Evolutionary conservation across 192 early-diverging fungal species (phyloP), one percentile per base, ranked within the genome.

Genomic region (Coemansia sp.): DNA sequence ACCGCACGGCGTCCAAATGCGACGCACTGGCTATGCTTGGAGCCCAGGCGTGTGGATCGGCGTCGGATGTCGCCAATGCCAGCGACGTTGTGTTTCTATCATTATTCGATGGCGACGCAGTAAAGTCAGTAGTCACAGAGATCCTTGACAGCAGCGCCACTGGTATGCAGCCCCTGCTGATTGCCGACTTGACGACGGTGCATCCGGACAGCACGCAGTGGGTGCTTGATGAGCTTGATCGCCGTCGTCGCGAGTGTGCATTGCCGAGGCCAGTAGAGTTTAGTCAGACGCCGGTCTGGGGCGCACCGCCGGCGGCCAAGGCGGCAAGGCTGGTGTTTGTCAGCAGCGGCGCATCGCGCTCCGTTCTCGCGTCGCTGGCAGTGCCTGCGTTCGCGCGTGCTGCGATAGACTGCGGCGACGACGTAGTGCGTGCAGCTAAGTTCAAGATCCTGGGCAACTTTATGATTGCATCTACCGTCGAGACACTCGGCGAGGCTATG

Each of bases 391-490:
- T 88, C 33, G 80, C 79, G 3, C 85, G 77, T 24, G 75, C 66
- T n/a, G 65, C 75, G 0, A 82, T 93, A n/a, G 74, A 88, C 24
- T 65, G 88, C 34, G 88, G 88, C 5, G 49, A 75, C 2, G 81
- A 90, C 59, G 77, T 78, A 1, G 55, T 62, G 11, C 42, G 67
- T 0, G 89, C 87, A 1, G 76, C 84, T 3, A 70, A 70, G 2
- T 87, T 90, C 71, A 93, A 93, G 64, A 76, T 93, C 10, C 62
- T 87, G 41, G 90, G 90, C 60, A 93, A 93, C 64, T 93, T 88
- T 49, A 85, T 93, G 63, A 75, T 93, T 27, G 74, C 74, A 0
- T 71, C 86, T 2, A 72, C 82, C 4, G 66, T 90, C 20, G 90
- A 93, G 72, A 63, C 88, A 3, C 49, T 93, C 9, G 87, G 89